Percentiles rank a stretch among this genome's conserved stretches.
These are phyloP conservation scores for Pyrus hybrid DNA, from an alignment of 331 rosid species.

Conservation along the genomic window DNA sequence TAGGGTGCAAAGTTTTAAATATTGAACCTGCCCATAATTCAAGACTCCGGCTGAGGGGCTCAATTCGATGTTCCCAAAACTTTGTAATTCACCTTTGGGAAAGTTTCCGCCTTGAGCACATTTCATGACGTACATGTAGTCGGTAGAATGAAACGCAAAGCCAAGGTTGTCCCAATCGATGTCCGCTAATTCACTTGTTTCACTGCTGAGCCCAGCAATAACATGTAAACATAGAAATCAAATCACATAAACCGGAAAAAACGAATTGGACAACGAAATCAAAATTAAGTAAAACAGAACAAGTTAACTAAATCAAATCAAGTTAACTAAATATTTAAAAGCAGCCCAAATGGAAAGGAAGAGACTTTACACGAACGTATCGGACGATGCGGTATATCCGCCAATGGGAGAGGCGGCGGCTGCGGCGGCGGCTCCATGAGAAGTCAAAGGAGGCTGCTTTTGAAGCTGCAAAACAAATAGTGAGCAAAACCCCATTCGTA, in stretches of 20 bases:
- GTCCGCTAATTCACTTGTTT: constrained; percentile 51
- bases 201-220: constrained; percentile 19
- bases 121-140: constrained; percentile 81
- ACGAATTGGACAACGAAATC: background rate
- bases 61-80: constrained; percentile 89
- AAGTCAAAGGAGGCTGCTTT: constrained; percentile 31
- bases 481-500: background rate
- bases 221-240: background rate
- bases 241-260: background rate
- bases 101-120: constrained; percentile 57
- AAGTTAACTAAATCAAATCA: background rate
- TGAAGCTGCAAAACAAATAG: constrained; percentile 33
- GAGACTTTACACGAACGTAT: constrained; percentile 29
- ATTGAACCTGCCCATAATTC: constrained; percentile 87
- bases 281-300: background rate
- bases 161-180: constrained; percentile 92
- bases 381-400: constrained; percentile 31
- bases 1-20: background rate
- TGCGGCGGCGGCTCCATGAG: constrained; percentile 23
- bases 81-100: constrained; percentile 63
- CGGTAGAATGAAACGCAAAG: constrained; percentile 65
- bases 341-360: background rate
- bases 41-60: constrained; percentile 82
- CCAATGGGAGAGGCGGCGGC: constrained; percentile 34
- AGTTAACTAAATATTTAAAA: too few relatives aligned